Evolutionary conservation across 768 basidiomycete species (phyloP), one percentile per base, ranked within the genome.

Genomic region (Phallus indusiatus): DNA sequence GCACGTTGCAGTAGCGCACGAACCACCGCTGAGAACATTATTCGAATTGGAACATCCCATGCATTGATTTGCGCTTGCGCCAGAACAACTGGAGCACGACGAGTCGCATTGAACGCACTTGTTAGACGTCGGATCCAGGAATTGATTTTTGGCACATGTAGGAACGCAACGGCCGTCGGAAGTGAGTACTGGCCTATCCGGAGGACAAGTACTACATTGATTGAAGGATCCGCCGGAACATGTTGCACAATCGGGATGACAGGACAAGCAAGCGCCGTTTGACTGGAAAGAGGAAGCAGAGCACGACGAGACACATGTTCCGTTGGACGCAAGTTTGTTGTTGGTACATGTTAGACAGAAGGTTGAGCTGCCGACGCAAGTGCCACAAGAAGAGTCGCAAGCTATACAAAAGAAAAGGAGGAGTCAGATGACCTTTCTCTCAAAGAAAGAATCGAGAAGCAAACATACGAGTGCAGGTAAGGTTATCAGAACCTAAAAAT

Each of bases 211-310:
- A 8, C 82, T 77, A 71, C 92, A 95, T 67, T 92, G 85, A 67
- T 81, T 83, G 73, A 90, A 90, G 0, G 83, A 80, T 20, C 79
- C 65, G n/a, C 90, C 90, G 21, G 83, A 82, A 71, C 93, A 95
- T 1, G 86, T 83, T 16, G 81, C 82, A 66, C 92, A 95, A 67
- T 94, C 93, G 0, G 90, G 83, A 61, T 94, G 91, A 69, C 93
- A 95, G 5, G 83, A 65, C 56, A 82, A 67, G 72, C 92, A 94
- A 24, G 80, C 71, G 21, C 83, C 81, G 33, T 81, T 77, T 11
- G 86, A 79, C 55, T 76, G 72, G 72, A 92, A 86, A 1, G 84
- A 81, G 60, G 81, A 82, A 42, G 83, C 77, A 0, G 92, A 89
- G 66, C 91, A 94, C 5, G 81, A 78, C 17, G 80, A 73, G 50